Evolutionary conservation across 129 eudicot species (phyloP), one percentile per base, ranked within the genome.

Genomic region (Glebionis coronaria): DNA sequence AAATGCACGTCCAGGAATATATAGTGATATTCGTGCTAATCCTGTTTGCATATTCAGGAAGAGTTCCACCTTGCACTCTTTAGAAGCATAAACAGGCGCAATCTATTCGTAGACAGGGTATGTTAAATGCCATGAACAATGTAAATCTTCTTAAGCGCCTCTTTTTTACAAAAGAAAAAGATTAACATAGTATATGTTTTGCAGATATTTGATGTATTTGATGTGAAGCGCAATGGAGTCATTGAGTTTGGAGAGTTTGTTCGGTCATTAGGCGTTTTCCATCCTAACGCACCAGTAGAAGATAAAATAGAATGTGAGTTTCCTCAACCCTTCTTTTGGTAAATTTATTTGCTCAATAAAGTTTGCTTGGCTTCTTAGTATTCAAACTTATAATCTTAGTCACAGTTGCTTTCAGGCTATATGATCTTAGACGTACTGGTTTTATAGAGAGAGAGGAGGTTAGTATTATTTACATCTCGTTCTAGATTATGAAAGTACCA

Each of bases 371-470:
- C 31, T 56, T 15, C 29, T 10, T 3, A 31, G 67, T 67, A n/a
- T 31, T 29, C 21, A 45, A 29, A 75, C 46, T 50, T 75, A 50
- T 5, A 58, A 21, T 59, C 29, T 45, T 70, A 54, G 25, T 47
- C 52, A 57, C 92, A 93, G 98, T 93, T 82, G 96, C 96, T 46
- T 93, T 86, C 75, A 82, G 95, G 75, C 58, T 93, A 74, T 93
- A 93, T 65, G 98, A 93, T 80, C 82, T 93, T 4, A 73, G 98
- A 80, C 82, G 80, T 16, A 93, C 96, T 3, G 98, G 96, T 63
- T 86, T 59, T 68, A 93, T 93, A 5, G 98, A 93, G 61, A 79
- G 85, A 80, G 98, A 93, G 31, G 98, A 93, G 98, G 98, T 87
- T 79, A 63, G 83, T 67, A 64, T 55, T 58, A 29, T 65, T 56